Percentiles rank a stretch among this genome's conserved stretches.
Conservation (phyloP, 169 alveolate genomes). For the Babesia ovata region DNA sequence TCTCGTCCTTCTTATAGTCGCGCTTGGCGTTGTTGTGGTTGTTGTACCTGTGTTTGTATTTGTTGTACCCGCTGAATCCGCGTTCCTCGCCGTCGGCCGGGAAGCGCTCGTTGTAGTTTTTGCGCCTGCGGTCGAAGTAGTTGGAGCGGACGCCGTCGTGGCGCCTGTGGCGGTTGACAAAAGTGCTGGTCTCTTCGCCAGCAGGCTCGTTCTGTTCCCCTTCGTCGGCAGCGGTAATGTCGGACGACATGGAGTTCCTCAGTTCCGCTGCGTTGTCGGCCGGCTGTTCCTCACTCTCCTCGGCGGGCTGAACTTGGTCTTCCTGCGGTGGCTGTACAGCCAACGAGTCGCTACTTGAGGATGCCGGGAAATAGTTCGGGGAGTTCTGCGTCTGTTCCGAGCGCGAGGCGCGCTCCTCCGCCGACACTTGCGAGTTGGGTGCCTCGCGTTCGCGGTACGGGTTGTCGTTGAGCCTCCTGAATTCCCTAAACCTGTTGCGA, state of each 20-base stretch:
- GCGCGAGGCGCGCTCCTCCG: background rate
- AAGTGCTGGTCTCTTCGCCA: background rate
- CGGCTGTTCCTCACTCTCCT: too few relatives aligned
- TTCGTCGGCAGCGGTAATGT: too few relatives aligned
- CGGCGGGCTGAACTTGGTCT: too few relatives aligned
- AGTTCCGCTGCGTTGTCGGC: too few relatives aligned
- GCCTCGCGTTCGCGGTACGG: background rate
- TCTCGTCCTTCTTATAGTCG: conserved; percentile 10
- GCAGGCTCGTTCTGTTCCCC: background rate
- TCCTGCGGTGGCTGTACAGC: too few relatives aligned
- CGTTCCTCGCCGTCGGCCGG: conserved; percentile 8
- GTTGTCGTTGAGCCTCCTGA: conserved; percentile 10
- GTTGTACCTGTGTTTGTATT: background rate
- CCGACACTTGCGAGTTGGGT: background rate
- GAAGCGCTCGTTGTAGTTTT: background rate
- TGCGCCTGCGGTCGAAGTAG: conserved; percentile 3
- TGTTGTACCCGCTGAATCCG: background rate
- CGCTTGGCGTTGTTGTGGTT: background rate
- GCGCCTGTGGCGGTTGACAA: background rate
- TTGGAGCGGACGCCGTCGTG: background rate
- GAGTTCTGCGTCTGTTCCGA: background rate
- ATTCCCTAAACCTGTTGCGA: conserved; percentile 30
- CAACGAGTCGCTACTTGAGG: background rate
- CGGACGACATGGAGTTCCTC: too few relatives aligned
- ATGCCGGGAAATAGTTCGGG: background rate